Evolutionary conservation across 192 early-diverging fungal species (phyloP).

Genomic region (Umbelopsis sp.): DNA sequence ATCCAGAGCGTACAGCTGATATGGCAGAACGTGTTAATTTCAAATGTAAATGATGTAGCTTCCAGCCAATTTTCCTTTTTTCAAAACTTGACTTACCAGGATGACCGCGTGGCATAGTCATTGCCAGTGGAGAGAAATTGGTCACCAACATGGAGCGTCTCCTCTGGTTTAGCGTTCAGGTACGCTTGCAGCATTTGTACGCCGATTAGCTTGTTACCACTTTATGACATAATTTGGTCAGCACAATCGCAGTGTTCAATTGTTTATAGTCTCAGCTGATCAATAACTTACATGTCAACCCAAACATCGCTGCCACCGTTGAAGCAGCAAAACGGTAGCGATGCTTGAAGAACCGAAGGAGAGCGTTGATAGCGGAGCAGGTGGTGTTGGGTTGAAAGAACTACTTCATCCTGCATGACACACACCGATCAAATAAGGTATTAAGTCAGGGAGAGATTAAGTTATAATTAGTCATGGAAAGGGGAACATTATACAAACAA

Average conservation of each 20-base stretch:
- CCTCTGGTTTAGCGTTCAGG: conserved; percentile 57
- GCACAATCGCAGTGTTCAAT: neutral
- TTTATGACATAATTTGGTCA: neutral
- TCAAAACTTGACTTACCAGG: conserved; percentile 46
- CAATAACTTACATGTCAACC: conserved; percentile 75
- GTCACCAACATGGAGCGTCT: conserved; percentile 88
- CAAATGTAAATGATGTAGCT: neutral
- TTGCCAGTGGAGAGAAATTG: conserved; percentile 91
- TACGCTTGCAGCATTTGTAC: conserved; percentile 78
- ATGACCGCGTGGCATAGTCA: conserved; percentile 81
- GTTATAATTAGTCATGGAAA: neutral
- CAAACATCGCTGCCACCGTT: conserved; percentile 91
- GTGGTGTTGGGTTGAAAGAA: conserved; percentile 72
- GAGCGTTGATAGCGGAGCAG: conserved; percentile 59
- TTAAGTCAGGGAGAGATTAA: neutral
- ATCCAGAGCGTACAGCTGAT: conserved; percentile 83
- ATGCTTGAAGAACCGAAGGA: conserved; percentile 51
- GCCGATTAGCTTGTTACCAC: conserved; percentile 92
- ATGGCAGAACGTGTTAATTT: neutral
- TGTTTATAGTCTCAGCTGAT: neutral
- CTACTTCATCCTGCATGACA: conserved; percentile 71
- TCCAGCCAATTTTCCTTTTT: neutral
- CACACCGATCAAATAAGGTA: neutral
- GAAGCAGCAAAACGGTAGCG: conserved; percentile 91
- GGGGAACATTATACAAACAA: conserved; percentile 2